Percentiles rank a stretch among this genome's conserved stretches.
phyloP scores from a whole-genome alignment of 331 rosid species.

The Spiraea crenata region DNA sequence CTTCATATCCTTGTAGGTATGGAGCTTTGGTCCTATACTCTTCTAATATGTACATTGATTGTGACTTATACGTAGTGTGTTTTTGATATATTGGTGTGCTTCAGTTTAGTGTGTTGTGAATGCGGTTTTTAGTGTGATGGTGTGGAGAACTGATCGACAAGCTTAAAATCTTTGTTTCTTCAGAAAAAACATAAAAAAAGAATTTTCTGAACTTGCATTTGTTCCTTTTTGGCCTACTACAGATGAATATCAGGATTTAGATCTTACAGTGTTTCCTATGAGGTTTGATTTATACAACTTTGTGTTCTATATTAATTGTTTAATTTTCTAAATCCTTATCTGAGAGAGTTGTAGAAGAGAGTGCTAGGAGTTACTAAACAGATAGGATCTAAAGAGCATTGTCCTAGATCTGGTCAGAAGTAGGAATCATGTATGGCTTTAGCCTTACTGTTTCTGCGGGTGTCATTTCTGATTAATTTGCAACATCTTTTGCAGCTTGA shows the following conservation, averaged over 20 bases:
- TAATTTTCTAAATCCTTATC: background rate
- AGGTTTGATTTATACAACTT: background rate
- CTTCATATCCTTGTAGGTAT: slow-evolving; percentile 24
- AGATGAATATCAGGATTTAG: background rate
- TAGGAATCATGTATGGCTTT: background rate
- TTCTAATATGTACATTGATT: slow-evolving; percentile 1
- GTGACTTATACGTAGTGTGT: background rate
- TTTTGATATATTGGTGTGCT: background rate
- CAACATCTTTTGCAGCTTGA: slow-evolving; percentile 55
- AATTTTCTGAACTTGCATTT: background rate
- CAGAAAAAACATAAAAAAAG: background rate
- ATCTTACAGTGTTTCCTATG: background rate
- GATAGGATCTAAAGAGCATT: background rate
- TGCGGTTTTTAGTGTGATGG: background rate
- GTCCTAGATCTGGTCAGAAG: background rate
- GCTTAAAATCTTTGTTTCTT: background rate
- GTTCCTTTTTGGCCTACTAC: slow-evolving; percentile 1
- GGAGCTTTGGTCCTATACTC: slow-evolving; percentile 25
- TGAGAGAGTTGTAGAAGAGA: background rate
- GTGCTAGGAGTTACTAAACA: background rate
- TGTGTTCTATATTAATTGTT: too few relatives aligned
- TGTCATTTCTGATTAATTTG: slow-evolving; percentile 14
- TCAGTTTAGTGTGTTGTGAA: background rate
- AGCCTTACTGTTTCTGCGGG: slow-evolving; percentile 1
- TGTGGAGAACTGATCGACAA: background rate